These are phyloP conservation scores for Collybiopsis luxurians DNA, from an alignment of 768 basidiomycete genomes.

Conservation along the genomic window DNA sequence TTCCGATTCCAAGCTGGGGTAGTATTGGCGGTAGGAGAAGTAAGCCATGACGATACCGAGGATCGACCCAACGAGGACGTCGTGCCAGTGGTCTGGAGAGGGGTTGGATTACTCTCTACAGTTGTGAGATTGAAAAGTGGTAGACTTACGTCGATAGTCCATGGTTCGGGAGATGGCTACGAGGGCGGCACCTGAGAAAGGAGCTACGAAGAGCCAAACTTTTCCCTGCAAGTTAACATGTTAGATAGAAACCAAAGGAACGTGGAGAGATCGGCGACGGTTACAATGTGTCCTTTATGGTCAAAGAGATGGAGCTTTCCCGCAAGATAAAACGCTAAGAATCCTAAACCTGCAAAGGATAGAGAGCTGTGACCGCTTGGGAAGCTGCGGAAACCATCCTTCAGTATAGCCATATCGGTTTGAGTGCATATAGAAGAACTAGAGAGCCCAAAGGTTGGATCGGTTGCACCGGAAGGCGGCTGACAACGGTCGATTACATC, in stretches of 20 bases:
- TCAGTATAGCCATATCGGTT: slow-evolving; percentile 49
- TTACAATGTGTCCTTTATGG: slow-evolving; percentile 65
- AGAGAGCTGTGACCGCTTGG: slow-evolving; percentile 82
- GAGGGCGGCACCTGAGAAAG: slow-evolving; percentile 73
- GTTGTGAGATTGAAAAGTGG: background rate
- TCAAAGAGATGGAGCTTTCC: slow-evolving; percentile 95
- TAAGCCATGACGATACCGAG: slow-evolving; percentile 72
- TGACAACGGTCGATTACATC: slow-evolving; percentile 73
- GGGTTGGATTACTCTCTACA: no score
- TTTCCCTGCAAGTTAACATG: slow-evolving; percentile 46
- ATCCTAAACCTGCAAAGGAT: slow-evolving; percentile 91
- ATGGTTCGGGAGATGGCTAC: slow-evolving; percentile 87
- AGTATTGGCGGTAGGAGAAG: slow-evolving; percentile 83
- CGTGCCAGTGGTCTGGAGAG: slow-evolving; percentile 84
- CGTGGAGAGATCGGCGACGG: slow-evolving; percentile 14
- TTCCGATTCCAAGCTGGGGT: slow-evolving; percentile 64
- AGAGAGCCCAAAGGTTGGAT: slow-evolving; percentile 72
- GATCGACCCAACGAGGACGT: slow-evolving; percentile 76
- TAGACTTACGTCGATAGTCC: slow-evolving; percentile 74
- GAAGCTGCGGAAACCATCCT: slow-evolving; percentile 91
- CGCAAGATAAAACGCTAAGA: slow-evolving; percentile 83
- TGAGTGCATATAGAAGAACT: slow-evolving; percentile 81
- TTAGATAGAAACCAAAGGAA: background rate
- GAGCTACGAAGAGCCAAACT: slow-evolving; percentile 80
- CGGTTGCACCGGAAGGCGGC: slow-evolving; percentile 58